Evolutionary conservation across 1,284 basidiomycete genomes (phyloP).

Genomic region (Leucocoprinus gongylophorus): DNA sequence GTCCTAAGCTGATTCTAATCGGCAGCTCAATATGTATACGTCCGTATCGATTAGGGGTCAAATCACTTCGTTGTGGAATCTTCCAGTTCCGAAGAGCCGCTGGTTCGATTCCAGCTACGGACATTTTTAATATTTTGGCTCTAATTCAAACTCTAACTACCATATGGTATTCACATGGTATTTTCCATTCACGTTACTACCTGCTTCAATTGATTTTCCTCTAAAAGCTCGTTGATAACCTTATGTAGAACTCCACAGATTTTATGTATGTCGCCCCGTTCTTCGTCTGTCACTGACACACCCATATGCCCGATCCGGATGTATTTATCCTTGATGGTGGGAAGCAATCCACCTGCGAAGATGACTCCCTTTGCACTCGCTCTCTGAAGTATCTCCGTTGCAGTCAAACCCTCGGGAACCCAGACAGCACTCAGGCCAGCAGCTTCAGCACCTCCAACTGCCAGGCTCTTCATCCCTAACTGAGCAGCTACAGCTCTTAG

Average conservation of each 20-base stretch:
- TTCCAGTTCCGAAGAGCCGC: conserved; percentile 16
- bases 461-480: conserved; percentile 66
- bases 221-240: conserved; percentile 15
- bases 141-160: no score
- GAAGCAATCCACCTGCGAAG: conserved; percentile 80
- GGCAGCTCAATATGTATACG: not conserved
- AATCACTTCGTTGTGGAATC: conserved; percentile 17
- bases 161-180: no score
- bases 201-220: conserved; percentile 1
- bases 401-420: conserved; percentile 63
- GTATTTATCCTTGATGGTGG: conserved; percentile 70
- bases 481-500: conserved; percentile 60
- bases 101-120: conserved; percentile 21
- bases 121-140: conserved; percentile 8
- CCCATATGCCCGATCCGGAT: conserved; percentile 56
- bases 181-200: no score
- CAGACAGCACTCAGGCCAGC: conserved; percentile 83
- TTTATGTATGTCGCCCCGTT: conserved; percentile 21
- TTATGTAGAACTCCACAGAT: conserved; percentile 19
- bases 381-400: conserved; percentile 60
- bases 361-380: conserved; percentile 64
- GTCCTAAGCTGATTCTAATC: no score
- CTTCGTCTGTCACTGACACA: conserved; percentile 21
- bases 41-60: conserved; percentile 16
- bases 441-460: conserved; percentile 52